Conservation (phyloP, 208 protist species). For the Acanthamoeba royreba region DNA sequence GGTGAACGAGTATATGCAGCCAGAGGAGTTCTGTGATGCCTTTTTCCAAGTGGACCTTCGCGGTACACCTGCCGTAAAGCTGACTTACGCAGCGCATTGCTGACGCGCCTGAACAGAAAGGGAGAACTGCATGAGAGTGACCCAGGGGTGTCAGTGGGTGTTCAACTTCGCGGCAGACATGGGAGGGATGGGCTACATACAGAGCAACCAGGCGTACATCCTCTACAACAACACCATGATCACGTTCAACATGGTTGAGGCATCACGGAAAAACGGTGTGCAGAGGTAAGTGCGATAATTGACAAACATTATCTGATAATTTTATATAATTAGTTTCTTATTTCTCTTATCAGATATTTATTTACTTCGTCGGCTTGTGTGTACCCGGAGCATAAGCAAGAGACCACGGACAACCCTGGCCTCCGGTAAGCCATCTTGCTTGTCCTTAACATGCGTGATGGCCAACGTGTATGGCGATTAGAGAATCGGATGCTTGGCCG, state of each 20-base stretch:
- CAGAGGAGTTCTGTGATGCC: slow-evolving; percentile 81
- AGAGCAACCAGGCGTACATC: slow-evolving; percentile 85
- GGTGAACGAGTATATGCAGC: slow-evolving; percentile 81
- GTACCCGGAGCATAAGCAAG: slow-evolving; percentile 85
- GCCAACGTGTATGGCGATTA: slow-evolving; percentile 63
- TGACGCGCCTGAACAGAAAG: neutral
- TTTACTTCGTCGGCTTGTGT: slow-evolving; percentile 83
- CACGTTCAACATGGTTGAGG: slow-evolving; percentile 82
- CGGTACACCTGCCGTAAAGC: neutral
- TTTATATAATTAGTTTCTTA: neutral
- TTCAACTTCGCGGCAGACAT: slow-evolving; percentile 88
- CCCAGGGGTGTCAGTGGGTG: slow-evolving; percentile 76
- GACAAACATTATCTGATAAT: neutral
- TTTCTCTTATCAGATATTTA: slow-evolving; percentile 65
- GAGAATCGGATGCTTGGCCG: slow-evolving; percentile 84
- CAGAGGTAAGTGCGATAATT: too few relatives aligned
- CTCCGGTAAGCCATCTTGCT: neutral
- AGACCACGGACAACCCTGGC: neutral
- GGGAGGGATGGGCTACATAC: slow-evolving; percentile 87
- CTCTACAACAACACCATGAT: slow-evolving; percentile 90
- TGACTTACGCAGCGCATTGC: neutral
- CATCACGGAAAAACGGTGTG: slow-evolving; percentile 68
- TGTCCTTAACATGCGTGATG: too few relatives aligned
- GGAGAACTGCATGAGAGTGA: slow-evolving; percentile 70
- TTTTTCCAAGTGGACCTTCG: slow-evolving; percentile 80